A percentile compares a stretch with the other conserved stretches of the same genome.
phyloP scores from a whole-genome alignment of 371 early-diverging fungal species.

The Chytridiales sp. region DNA sequence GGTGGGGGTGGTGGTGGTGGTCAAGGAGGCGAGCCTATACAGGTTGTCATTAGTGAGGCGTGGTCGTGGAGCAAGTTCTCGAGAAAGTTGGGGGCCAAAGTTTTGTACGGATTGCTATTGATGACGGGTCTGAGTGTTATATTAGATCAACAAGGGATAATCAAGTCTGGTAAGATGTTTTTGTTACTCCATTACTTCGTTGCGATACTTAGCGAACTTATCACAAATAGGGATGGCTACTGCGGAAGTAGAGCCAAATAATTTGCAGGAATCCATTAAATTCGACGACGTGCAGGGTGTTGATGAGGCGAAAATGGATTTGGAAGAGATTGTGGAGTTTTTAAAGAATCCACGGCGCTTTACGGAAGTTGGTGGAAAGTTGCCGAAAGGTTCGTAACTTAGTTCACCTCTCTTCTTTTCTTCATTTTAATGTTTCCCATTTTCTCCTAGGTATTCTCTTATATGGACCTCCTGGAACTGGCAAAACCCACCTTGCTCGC shows the following conservation, averaged over 20 bases:
- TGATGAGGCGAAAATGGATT: conserved; percentile 95
- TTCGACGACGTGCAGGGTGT: conserved; percentile 97
- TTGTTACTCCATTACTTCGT: not conserved
- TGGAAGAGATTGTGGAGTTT: conserved; percentile 94
- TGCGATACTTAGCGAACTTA: not conserved
- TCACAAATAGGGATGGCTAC: conserved; percentile 33
- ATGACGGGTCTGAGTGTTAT: conserved; percentile 52
- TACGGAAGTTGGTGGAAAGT: conserved; percentile 87
- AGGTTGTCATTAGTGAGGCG: conserved; percentile 51
- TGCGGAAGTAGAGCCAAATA: conserved; percentile 56
- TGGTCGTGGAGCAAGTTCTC: conserved; percentile 55
- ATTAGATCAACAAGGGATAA: conserved; percentile 52
- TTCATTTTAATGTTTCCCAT: not conserved
- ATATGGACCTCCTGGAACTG: conserved; percentile 99
- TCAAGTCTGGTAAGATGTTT: conserved; percentile 37
- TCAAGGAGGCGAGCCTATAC: conserved; percentile 36
- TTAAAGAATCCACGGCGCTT: conserved; percentile 89
- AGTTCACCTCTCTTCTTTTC: not conserved
- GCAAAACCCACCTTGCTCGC: conserved; percentile 69
- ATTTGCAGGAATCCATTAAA: conserved; percentile 52
- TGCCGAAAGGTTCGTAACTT: conserved; percentile 88
- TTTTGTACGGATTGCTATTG: conserved; percentile 44
- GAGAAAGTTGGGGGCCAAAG: conserved; percentile 36
- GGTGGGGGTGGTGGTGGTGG: not conserved
- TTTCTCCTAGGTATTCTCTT: conserved; percentile 67